Conservation (phyloP, 169 alveolate genomes). For the Eimeria zaria region DNA sequence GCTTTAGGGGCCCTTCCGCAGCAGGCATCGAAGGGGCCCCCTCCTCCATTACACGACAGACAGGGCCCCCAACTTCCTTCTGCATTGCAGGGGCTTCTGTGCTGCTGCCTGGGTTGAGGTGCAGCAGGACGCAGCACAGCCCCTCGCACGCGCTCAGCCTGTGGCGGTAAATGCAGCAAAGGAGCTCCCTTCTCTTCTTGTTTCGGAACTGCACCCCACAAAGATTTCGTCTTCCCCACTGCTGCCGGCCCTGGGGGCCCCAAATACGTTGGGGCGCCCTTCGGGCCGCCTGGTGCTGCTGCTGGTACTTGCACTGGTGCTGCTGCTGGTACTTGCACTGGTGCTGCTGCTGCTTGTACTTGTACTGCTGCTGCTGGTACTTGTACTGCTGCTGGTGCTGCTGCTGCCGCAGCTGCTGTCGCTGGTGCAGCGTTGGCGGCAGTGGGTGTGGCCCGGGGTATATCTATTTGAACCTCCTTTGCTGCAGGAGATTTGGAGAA, state of each 20-base stretch:
- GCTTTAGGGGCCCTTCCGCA: slow-evolving; percentile 38
- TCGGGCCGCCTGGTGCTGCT: slow-evolving; percentile 22
- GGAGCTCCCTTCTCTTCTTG: background rate
- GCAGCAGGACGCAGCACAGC: slow-evolving; percentile 72
- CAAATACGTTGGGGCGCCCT: background rate
- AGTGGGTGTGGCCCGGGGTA: background rate
- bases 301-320: slow-evolving; percentile 25
- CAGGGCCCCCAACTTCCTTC: slow-evolving; percentile 52
- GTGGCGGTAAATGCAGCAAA: slow-evolving; percentile 11
- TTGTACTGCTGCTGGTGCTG: slow-evolving; percentile 24
- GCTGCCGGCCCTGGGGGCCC: background rate
- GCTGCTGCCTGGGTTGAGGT: slow-evolving; percentile 27
- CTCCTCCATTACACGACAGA: slow-evolving; percentile 18
- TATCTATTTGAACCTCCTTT: background rate
- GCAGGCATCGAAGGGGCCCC: slow-evolving; percentile 1
- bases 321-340: background rate
- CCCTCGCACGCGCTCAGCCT: slow-evolving; percentile 33
- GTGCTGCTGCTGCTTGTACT: background rate
- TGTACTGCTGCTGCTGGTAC: slow-evolving; percentile 14
- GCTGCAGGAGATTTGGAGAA: background rate
- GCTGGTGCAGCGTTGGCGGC: background rate
- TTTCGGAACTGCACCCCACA: slow-evolving; percentile 47
- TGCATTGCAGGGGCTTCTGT: slow-evolving; percentile 1
- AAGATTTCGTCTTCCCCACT: slow-evolving; percentile 5
- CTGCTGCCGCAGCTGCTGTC: too few species aligned